These are phyloP conservation scores for Candida incommunis DNA, from an alignment of 805 yeast genomes.

Conservation along the genomic window DNA sequence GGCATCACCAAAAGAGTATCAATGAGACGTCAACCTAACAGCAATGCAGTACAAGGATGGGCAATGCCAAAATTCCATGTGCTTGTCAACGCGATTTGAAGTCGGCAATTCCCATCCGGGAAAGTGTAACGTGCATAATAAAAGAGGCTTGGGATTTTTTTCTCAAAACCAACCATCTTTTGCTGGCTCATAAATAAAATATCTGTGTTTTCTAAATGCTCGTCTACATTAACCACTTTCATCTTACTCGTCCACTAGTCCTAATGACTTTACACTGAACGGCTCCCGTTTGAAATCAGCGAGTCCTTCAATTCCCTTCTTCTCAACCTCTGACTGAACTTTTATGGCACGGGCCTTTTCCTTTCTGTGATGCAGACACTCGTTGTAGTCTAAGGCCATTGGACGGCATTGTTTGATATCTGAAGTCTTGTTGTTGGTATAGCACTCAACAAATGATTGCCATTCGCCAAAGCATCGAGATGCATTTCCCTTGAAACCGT, in stretches of 20 bases:
- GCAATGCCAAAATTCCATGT: too few relatives aligned
- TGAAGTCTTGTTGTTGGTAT: slow-evolving; percentile 23
- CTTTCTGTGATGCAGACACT: slow-evolving; percentile 35
- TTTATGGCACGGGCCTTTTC: slow-evolving; percentile 21
- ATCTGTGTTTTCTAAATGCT: neutral
- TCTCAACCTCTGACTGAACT: slow-evolving; percentile 16
- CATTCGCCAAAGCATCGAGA: slow-evolving; percentile 33
- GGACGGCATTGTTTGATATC: slow-evolving; percentile 26
- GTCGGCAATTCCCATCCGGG: too few relatives aligned
- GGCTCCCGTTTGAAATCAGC: slow-evolving; percentile 2
- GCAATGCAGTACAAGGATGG: too few relatives aligned
- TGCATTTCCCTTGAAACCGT: slow-evolving; percentile 25
- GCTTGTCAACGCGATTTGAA: too few relatives aligned
- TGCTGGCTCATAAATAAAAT: neutral
- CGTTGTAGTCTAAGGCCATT: slow-evolving; percentile 33
- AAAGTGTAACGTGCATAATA: too few relatives aligned
- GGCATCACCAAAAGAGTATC: too few relatives aligned
- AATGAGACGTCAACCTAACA: too few relatives aligned
- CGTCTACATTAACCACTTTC: too few relatives aligned
- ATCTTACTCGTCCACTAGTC: neutral
- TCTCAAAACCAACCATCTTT: too few relatives aligned
- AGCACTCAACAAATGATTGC: slow-evolving; percentile 34
- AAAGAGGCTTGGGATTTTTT: too few relatives aligned
- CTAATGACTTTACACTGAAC: neutral
- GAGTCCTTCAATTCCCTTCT: slow-evolving; percentile 11